Evolutionary conservation across 208 protist species (phyloP).

Genomic region (Acanthamoeba sp.): DNA sequence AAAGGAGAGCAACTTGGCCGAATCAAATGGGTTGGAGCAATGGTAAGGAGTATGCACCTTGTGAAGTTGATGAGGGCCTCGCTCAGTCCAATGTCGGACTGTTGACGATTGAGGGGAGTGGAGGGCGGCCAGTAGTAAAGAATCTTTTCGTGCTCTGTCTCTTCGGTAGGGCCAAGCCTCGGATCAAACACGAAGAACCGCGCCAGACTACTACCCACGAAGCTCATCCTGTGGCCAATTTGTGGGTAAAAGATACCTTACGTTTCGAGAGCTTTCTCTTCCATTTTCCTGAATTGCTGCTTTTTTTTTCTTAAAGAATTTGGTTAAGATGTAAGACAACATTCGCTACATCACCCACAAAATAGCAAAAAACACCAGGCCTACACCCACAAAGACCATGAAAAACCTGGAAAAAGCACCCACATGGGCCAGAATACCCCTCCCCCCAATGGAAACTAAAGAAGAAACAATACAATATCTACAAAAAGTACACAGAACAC

Average conservation of each 20-base stretch:
- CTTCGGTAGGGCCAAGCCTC: slow-evolving; percentile 80
- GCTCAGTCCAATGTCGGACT: slow-evolving; percentile 81
- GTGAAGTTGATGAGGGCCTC: slow-evolving; percentile 86
- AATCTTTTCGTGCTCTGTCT: slow-evolving; percentile 85
- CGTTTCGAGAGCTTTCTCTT: too few relatives aligned
- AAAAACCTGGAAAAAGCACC: neutral
- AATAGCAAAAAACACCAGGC: neutral
- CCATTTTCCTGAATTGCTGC: too few relatives aligned
- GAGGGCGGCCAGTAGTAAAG: slow-evolving; percentile 83
- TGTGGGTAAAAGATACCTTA: too few relatives aligned
- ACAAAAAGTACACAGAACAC: neutral
- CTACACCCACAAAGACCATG: neutral
- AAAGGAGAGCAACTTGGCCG: too few relatives aligned
- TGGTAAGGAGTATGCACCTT: slow-evolving; percentile 58
- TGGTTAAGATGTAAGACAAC: too few relatives aligned
- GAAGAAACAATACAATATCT: neutral
- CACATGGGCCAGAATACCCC: neutral
- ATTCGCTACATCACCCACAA: neutral
- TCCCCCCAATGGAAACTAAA: neutral
- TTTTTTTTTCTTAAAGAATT: too few relatives aligned
- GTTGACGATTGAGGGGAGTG: slow-evolving; percentile 76
- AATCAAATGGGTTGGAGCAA: neutral
- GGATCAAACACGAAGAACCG: slow-evolving; percentile 84
- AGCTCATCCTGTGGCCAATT: too few relatives aligned
- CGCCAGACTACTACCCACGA: neutral